phyloP scores from a whole-genome alignment of 352 stramenopile genomes.

The Phytophthora multivora region DNA sequence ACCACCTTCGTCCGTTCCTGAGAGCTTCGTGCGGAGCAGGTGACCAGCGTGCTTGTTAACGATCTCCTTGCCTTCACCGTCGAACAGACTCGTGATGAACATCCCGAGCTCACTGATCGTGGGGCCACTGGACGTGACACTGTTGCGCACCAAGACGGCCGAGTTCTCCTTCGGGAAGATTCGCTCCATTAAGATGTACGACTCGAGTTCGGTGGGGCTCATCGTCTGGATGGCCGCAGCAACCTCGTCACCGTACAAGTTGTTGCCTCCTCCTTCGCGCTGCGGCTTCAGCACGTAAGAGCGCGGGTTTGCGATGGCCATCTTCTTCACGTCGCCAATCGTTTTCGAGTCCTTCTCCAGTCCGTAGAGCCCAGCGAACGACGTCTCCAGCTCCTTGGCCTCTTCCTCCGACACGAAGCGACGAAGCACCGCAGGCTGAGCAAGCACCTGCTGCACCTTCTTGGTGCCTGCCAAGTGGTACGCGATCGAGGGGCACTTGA shows the following conservation, averaged over 20 bases:
- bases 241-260: constrained; percentile 96
- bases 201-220: constrained; percentile 74
- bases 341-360: constrained; percentile 86
- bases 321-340: constrained; percentile 73
- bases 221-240: constrained; percentile 82
- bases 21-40: constrained; percentile 95
- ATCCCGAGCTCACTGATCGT: constrained; percentile 96
- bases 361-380: constrained; percentile 95
- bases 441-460: constrained; percentile 98
- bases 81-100: constrained; percentile 91
- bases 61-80: constrained; percentile 75
- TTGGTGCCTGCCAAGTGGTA: constrained; percentile 98
- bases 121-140: constrained; percentile 66
- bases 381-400: constrained; percentile 76
- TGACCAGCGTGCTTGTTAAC: constrained; percentile 95
- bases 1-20: constrained; percentile 96
- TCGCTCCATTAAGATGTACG: constrained; percentile 97
- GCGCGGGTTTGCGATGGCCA: constrained; percentile 62
- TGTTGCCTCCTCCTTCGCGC: constrained; percentile 98
- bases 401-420: constrained; percentile 87
- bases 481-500: constrained; percentile 96
- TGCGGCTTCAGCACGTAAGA: constrained; percentile 98
- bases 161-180: constrained; percentile 92
- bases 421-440: constrained; percentile 82
- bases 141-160: constrained; percentile 84